Base-by-base conservation (phyloP, 768 basidiomycete species). In the Suillus lakei region DNA sequence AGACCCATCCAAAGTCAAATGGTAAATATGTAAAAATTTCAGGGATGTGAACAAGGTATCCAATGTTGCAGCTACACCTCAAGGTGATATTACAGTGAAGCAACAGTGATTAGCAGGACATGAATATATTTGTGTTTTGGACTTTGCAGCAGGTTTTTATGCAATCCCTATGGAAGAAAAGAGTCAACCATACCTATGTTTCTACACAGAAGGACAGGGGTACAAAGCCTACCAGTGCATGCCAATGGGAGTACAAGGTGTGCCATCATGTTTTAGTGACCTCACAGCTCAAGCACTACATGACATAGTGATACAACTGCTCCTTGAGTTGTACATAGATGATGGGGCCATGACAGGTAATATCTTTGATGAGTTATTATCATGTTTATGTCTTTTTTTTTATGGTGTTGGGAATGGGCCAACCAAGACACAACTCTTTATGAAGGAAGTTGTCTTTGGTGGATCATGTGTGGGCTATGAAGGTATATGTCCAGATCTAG, bases 241-340 rank as follows among this genome's bases (percentile, higher is more conserved):
- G 78, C 82, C 80, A 0, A 82, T 84, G 64, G 82, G 83, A 0
- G 55, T 82, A 0, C 79, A 76, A 0, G 82, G 79, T 0, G 78
- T 78, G 1, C 82, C 81, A 12, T 72, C 79, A 0, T 73, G 71
- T 5, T 82, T 81, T 62, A 71, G 68, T 1, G 28, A 77, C 7
- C 68, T 78, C 68, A 76, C 72, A 1, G 76, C 77, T 1, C 13
- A 56, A 0, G 30, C 61, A 1, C 53, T 80, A 5, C 63, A 72
- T 1, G 77, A 78, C 59, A 46, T 79, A 4, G 51, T 79, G 2
- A 70, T 71, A 1, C 59, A 68, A 1, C 44, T 61, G 0, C 50
- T 66, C 0, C 32, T 80, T 18, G 78, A 81, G 56, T 63, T 77
- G 9, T 82, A 81, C 32, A 78, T 84, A 1, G 81, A 84, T 54